phyloP scores from a whole-genome alignment of 164 flowering plant species.

The Nelumbo lutea region DNA sequence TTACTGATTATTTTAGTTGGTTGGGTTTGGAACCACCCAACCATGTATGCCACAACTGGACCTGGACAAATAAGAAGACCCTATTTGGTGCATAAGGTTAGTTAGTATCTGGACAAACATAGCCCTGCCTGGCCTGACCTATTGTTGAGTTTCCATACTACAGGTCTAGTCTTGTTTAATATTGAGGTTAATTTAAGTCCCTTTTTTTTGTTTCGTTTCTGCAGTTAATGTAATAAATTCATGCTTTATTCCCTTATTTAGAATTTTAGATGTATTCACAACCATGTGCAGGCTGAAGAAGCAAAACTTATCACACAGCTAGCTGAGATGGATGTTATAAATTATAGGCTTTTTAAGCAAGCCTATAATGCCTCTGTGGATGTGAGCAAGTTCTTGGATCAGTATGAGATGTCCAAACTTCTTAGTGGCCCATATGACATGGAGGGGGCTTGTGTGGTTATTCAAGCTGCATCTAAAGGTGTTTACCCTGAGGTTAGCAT shows the following conservation, averaged over 20 bases:
- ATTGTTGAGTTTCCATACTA: too few species aligned
- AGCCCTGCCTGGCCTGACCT: too few species aligned
- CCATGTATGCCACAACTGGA: too few species aligned
- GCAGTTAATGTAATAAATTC: background rate
- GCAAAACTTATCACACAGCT: constrained; percentile 73
- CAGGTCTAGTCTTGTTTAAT: background rate
- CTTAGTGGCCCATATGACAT: constrained; percentile 65
- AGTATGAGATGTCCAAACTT: constrained; percentile 74
- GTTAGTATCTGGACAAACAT: too few species aligned
- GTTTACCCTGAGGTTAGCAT: constrained; percentile 42
- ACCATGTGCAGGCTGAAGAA: constrained; percentile 69
- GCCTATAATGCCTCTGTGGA: constrained; percentile 70
- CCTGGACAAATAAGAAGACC: too few species aligned
- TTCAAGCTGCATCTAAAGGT: constrained; percentile 51
- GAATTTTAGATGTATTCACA: background rate
- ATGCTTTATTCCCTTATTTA: background rate
- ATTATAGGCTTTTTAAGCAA: constrained; percentile 63
- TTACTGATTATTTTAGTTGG: too few species aligned
- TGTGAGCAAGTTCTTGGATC: constrained; percentile 63
- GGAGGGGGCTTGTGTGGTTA: constrained; percentile 72
- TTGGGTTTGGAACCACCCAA: too few species aligned
- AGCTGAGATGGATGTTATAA: constrained; percentile 63
- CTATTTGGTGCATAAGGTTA: too few species aligned
- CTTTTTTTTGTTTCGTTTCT: background rate
- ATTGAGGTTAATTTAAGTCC: background rate